Evolutionary conservation across 352 stramenopile genomes (phyloP).

Genomic region (Discostella stelligera): DNA sequence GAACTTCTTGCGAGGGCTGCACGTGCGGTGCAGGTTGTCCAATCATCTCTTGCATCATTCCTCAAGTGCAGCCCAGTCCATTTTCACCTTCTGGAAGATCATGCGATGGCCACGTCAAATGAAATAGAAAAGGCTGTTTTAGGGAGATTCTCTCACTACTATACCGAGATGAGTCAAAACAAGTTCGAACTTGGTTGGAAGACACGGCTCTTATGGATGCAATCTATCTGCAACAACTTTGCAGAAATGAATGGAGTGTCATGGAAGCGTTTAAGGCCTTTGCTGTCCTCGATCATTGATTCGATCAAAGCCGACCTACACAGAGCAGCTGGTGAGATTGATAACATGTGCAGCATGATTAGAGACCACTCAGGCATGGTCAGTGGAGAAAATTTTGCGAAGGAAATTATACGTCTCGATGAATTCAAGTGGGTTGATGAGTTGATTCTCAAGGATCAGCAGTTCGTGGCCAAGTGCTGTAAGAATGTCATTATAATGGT

Average conservation of each 20-base stretch:
- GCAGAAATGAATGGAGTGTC: conserved; percentile 4
- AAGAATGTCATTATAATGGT: conserved; percentile 19
- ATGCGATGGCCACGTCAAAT: conserved; percentile 12
- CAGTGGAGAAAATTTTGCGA: conserved; percentile 32
- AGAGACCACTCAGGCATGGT: conserved; percentile 23
- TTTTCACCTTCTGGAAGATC: conserved; percentile 14
- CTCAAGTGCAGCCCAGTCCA: conserved; percentile 3
- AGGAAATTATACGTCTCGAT: conserved; percentile 29
- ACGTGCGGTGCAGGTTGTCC: conserved; percentile 1
- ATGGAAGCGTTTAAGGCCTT: conserved; percentile 19
- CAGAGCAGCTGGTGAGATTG: conserved; percentile 25
- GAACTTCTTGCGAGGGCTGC: conserved; percentile 7
- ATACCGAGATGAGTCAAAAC: conserved; percentile 8
- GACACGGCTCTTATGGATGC: conserved; percentile 29
- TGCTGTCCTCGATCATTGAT: conserved; percentile 18
- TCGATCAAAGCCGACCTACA: conserved; percentile 20
- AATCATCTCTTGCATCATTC: background rate
- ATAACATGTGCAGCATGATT: conserved; percentile 27
- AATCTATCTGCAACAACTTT: conserved; percentile 18
- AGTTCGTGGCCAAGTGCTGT: conserved; percentile 40
- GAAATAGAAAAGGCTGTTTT: conserved; percentile 15
- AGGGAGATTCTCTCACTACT: conserved; percentile 8
- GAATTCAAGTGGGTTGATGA: conserved; percentile 44
- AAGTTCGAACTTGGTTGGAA: conserved; percentile 13
- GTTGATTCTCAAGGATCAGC: conserved; percentile 32